A percentile compares a stretch with the other conserved stretches of the same genome.
phyloP scores from a whole-genome alignment of 1,284 basidiomycete genomes.

The Leccinum brunneo-olivaceum region DNA sequence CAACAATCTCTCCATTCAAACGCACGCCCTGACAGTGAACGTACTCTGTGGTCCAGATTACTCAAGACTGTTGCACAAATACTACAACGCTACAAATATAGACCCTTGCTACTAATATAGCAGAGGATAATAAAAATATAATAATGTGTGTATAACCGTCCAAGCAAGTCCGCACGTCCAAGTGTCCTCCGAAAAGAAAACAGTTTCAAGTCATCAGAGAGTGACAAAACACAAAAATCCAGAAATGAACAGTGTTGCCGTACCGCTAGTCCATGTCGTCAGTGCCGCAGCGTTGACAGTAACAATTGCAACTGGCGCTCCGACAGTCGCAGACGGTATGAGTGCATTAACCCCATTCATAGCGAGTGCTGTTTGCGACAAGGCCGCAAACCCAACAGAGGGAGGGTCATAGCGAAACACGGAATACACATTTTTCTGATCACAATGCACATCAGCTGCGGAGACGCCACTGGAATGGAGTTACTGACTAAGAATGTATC shows the following conservation, averaged over 20 bases:
- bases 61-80: no score
- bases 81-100: no score
- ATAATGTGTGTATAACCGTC: no score
- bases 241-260: slow-evolving; percentile 7
- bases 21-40: no score
- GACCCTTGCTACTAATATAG: no score
- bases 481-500: slow-evolving; percentile 24
- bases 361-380: slow-evolving; percentile 22
- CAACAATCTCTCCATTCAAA: no score
- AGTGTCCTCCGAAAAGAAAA: background rate
- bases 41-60: no score
- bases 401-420: slow-evolving; percentile 28
- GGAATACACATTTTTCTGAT: slow-evolving; percentile 30
- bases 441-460: slow-evolving; percentile 3
- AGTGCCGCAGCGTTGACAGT: slow-evolving; percentile 14
- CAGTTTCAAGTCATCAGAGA: background rate
- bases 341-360: slow-evolving; percentile 21
- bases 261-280: slow-evolving; percentile 1
- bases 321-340: slow-evolving; percentile 23
- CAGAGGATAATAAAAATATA: no score
- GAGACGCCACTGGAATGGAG: background rate
- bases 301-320: slow-evolving; percentile 11
- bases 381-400: slow-evolving; percentile 26
- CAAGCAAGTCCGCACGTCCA: background rate
- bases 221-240: slow-evolving; percentile 9